phyloP scores from a whole-genome alignment of 495 filamentous ascomycete species.

The Aspergillus haitiensis region DNA sequence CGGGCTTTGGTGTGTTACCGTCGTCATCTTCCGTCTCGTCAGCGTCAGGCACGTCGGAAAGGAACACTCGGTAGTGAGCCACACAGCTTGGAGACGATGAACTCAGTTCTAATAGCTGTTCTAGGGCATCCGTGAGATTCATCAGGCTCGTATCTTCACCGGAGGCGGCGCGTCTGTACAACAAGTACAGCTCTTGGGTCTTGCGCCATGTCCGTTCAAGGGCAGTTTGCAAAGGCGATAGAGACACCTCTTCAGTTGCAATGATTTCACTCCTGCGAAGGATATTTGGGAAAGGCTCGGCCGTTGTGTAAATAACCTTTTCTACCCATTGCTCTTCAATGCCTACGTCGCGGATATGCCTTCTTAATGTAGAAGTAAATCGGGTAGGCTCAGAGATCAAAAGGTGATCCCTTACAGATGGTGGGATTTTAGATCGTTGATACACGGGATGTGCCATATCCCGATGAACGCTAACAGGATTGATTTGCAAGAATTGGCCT shows the following conservation, averaged over 20 bases:
- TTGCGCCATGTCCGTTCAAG: slow-evolving; percentile 90
- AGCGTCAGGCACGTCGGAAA: slow-evolving; percentile 54
- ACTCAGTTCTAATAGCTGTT: slow-evolving; percentile 65
- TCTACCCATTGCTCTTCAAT: slow-evolving; percentile 74
- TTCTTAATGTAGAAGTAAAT: slow-evolving; percentile 71
- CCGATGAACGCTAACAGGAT: slow-evolving; percentile 73
- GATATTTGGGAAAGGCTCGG: slow-evolving; percentile 88
- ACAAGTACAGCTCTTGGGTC: slow-evolving; percentile 73
- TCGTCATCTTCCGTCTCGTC: slow-evolving; percentile 42
- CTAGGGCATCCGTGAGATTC: slow-evolving; percentile 69
- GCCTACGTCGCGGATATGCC: slow-evolving; percentile 63
- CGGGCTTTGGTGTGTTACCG: slow-evolving; percentile 30
- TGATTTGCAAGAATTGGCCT: slow-evolving; percentile 90
- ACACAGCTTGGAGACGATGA: slow-evolving; percentile 66
- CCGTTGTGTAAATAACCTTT: slow-evolving; percentile 81
- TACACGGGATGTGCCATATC: slow-evolving; percentile 84
- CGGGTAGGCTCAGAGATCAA: slow-evolving; percentile 67
- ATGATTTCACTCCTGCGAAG: slow-evolving; percentile 85
- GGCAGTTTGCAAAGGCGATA: slow-evolving; percentile 80
- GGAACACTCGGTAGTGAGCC: slow-evolving; percentile 68
- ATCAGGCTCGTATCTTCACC: slow-evolving; percentile 67
- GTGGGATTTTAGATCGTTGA: slow-evolving; percentile 79
- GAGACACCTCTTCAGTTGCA: slow-evolving; percentile 57
- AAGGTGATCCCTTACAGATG: slow-evolving; percentile 80
- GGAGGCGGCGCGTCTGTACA: slow-evolving; percentile 74